These are phyloP conservation scores for Exserohilum rostratum DNA, from an alignment of 2,329 filamentous ascomycete genomes.

Conservation along the genomic window DNA sequence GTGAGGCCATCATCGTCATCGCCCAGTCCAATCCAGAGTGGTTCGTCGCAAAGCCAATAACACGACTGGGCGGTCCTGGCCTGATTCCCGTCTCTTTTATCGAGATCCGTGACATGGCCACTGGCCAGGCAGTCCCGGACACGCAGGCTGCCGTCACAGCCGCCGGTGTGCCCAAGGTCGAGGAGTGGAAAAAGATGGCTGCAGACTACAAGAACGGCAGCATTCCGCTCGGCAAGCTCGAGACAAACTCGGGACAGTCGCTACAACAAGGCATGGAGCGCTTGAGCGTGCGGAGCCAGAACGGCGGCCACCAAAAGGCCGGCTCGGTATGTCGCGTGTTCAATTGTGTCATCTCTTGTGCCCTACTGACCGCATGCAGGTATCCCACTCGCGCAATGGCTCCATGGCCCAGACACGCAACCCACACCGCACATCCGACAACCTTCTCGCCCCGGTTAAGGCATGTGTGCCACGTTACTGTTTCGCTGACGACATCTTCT, in stretches of 20 bases:
- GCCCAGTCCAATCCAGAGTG: slow-evolving; percentile 98
- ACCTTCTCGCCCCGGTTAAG: slow-evolving; percentile 74
- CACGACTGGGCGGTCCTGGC: slow-evolving; percentile 90
- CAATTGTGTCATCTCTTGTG: slow-evolving; percentile 1
- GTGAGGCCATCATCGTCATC: slow-evolving; percentile 97
- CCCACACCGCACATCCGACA: slow-evolving; percentile 47
- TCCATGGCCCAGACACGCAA: slow-evolving; percentile 47
- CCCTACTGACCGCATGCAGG: slow-evolving; percentile 21
- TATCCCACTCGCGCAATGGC: slow-evolving; percentile 43
- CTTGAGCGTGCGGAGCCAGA: slow-evolving; percentile 68
- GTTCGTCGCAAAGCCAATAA: slow-evolving; percentile 99
- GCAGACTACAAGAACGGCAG: slow-evolving; percentile 99
- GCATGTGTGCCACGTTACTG: slow-evolving; percentile 92
- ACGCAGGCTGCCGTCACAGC: slow-evolving; percentile 82
- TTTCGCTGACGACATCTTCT: slow-evolving; percentile 97
- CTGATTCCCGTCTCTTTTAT: slow-evolving; percentile 96
- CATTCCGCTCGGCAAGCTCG: slow-evolving; percentile 92
- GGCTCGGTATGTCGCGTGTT: slow-evolving; percentile 36
- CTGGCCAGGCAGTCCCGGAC: slow-evolving; percentile 80
- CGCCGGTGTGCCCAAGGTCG: slow-evolving; percentile 90
- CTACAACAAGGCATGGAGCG: slow-evolving; percentile 69
- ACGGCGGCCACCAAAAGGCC: slow-evolving; percentile 35
- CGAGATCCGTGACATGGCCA: slow-evolving; percentile 92
- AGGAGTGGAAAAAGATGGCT: slow-evolving; percentile 99
- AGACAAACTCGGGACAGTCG: slow-evolving; percentile 58